Evolutionary conservation across 140 eudicot genomes (phyloP), one percentile per base, ranked within the genome.

Genomic region (Eryngium alpinum): DNA sequence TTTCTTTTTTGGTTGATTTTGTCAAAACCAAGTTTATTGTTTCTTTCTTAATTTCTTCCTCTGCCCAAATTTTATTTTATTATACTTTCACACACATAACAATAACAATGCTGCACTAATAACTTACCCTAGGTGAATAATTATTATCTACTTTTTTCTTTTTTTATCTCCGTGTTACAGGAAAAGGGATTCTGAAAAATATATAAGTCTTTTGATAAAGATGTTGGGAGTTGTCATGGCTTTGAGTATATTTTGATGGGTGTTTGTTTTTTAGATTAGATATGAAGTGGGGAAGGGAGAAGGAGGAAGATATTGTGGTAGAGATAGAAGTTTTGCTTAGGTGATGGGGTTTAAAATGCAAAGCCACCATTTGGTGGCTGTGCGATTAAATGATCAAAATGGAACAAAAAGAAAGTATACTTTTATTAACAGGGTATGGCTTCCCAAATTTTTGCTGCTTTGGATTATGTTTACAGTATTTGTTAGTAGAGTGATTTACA

Each of bases 301-400:
- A 81, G 27, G 81, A 44, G 72, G 66, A 51, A 72, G 79, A 49
- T 14, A 56, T 18, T 6, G 76, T 80, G 32, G 67, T 28, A 77
- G 33, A 44, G 44, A 77, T 33, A 56, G 29, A 51, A 56, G 53
- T 31, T 32, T 69, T 24, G 27, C 29, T 79, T 67, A 81, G 72
- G 57, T 83, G 71, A 84, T 86, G 88, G 92, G 88, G 63, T 72
- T 80, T 81, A 90, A 90, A 85, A 84, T 81, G 90, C 89, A 82
- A n/a, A 79, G 86, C 31, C 90, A 88, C 81, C 92, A 93, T 62
- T 43, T 84, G 84, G 91, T 91, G 89, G 90, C 91, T 81, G 89
- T 88, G 82, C 87, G 84, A 71, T 74, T 87, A 83, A 91, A 88
- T 80, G 97, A 89, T 72, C 87, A 86, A 43, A 74, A 86, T 77